Evolutionary conservation across 2,329 filamentous ascomycete species (phyloP), one percentile per base, ranked within the genome.

Genomic region (Aspergillus proliferans): DNA sequence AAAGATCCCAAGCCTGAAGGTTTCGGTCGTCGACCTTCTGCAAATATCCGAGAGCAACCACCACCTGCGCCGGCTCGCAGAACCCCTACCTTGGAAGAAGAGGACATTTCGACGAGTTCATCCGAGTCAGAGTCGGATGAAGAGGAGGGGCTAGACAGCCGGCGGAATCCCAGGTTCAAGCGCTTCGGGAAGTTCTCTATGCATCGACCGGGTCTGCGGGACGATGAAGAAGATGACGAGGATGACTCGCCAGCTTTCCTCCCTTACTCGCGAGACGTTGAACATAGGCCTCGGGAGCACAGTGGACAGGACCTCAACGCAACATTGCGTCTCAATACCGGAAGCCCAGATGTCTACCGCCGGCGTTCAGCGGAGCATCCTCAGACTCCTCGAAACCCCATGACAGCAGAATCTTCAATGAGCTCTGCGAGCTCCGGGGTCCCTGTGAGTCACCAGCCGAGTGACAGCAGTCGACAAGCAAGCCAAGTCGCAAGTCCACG

Each of bases 181-280:
- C 66, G 67, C 7, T 71, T 71, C 47, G 69, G 69, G 7, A 67
- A 67, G 51, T 69, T 67, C 42, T 73, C 70, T 3, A 65, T 56
- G 3, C 67, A 70, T 47, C 63, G 61, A 21, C 56, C 60, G 1
- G 55, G 65, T 36, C 47, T 66, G 10, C 51, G 61, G 19, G 66
- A 70, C 22, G 65, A 70, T 3, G 70, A 71, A 18, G 65, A 73
- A 14, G 71, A 73, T 21, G 72, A 72, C 10, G 72, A 75, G 26
- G 72, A 75, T 33, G 72, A 75, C 18, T 64, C 71, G 0, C 73
- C 72, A 0, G 71, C 73, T 2, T 76, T 77, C 48, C 61, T 76
- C 1, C 73, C 74, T 1, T 58, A 75, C 18, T 56, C 61, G 4
- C 59, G 62, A 2, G 59, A 62, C 3, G 43, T 48, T 2, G 55